These are phyloP conservation scores for Pharus latifolius DNA, from an alignment of 176 grass and related monocot genomes.

Conservation along the genomic window DNA sequence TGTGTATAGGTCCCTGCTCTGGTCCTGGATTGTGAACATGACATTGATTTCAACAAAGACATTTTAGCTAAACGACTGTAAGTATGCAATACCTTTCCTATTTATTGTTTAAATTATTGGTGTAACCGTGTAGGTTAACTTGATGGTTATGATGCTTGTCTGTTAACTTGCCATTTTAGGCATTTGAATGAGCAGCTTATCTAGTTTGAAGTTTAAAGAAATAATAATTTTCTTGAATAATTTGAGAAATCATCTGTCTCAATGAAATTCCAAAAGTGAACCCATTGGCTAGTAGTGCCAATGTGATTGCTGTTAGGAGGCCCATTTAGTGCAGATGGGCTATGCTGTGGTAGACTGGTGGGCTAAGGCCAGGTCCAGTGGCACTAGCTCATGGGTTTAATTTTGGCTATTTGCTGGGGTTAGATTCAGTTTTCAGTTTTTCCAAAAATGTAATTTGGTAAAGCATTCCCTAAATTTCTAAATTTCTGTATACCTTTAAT, in stretches of 20 bases:
- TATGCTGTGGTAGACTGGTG: background rate
- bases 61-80: conserved; percentile 73
- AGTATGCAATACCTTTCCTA: conserved; percentile 15
- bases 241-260: background rate
- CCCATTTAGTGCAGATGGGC: background rate
- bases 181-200: background rate
- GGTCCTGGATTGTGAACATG: conserved; percentile 69
- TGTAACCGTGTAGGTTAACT: too few species aligned
- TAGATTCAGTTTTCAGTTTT: background rate
- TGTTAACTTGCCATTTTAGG: background rate
- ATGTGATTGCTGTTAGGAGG: background rate
- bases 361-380: background rate
- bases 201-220: background rate
- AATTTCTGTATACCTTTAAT: background rate
- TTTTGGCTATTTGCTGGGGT: background rate
- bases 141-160: background rate
- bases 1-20: conserved; percentile 71
- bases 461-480: background rate
- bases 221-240: background rate
- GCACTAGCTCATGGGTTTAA: background rate
- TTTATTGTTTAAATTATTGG: background rate
- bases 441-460: background rate
- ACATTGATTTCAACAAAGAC: conserved; percentile 86
- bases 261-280: background rate
- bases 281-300: background rate